A percentile compares a stretch with the other conserved stretches of the same genome.
Conservation (phyloP, 192 early-diverging fungal species). For the Coemansia interrupta region DNA sequence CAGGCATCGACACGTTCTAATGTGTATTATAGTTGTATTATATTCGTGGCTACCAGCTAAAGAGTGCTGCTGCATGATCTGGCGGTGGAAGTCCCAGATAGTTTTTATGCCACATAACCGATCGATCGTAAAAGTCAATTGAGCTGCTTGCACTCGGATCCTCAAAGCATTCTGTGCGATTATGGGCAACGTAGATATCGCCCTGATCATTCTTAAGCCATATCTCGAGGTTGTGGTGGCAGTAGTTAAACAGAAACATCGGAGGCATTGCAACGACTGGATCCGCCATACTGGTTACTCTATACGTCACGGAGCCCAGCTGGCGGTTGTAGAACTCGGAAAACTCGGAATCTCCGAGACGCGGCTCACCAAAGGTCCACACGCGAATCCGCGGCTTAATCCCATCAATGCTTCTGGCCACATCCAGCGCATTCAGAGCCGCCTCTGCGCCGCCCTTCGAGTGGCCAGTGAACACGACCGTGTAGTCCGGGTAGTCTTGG, state of each 20-base stretch:
- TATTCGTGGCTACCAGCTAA: constrained; percentile 30
- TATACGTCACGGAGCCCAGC: constrained; percentile 32
- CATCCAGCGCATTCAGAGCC: constrained; percentile 30
- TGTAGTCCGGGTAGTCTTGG: constrained; percentile 31
- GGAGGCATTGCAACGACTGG: constrained; percentile 48
- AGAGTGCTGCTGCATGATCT: constrained; percentile 41
- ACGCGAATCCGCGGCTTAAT: constrained; percentile 21
- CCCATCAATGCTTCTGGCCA: constrained; percentile 26
- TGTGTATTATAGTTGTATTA: background rate
- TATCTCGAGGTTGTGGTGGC: constrained; percentile 39
- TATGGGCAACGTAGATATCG: constrained; percentile 35
- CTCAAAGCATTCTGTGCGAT: constrained; percentile 27
- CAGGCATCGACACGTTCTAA: background rate
- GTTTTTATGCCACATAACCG: constrained; percentile 45
- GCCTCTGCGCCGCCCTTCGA: constrained; percentile 49
- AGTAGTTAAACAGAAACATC: constrained; percentile 34
- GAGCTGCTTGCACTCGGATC: constrained; percentile 43
- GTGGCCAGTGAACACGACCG: constrained; percentile 44
- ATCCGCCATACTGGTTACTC: constrained; percentile 36
- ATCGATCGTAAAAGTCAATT: constrained; percentile 33
- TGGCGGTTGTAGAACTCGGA: constrained; percentile 30
- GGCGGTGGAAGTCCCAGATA: constrained; percentile 42
- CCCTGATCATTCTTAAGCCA: constrained; percentile 40
- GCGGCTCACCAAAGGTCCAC: constrained; percentile 49
- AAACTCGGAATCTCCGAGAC: constrained; percentile 37